Evolutionary conservation across 2,329 filamentous ascomycete species (phyloP).

Genomic region (Nigrospora sphaerica): DNA sequence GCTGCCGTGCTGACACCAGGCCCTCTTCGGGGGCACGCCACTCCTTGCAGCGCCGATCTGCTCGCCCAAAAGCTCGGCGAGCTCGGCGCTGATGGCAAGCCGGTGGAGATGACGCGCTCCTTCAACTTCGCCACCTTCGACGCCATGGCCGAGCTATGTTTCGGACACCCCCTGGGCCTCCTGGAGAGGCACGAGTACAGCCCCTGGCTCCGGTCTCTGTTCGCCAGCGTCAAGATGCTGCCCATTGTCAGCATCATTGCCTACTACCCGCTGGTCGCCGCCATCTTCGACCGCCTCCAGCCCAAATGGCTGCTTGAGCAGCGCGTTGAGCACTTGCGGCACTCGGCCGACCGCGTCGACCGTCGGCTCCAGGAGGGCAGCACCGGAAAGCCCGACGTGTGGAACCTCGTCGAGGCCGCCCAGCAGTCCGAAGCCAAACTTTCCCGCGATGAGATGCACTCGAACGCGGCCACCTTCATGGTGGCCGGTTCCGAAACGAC

Average conservation of each 20-base stretch:
- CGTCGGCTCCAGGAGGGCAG: conserved; percentile 12
- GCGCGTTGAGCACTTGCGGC: conserved; percentile 7
- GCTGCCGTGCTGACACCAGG: background rate
- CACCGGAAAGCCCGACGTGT: conserved; percentile 12
- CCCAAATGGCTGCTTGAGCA: conserved; percentile 10
- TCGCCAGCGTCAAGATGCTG: conserved; percentile 14
- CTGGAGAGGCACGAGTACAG: conserved; percentile 11
- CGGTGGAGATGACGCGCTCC: conserved; percentile 11
- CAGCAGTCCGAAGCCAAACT: conserved; percentile 7
- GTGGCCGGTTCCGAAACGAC: conserved; percentile 6
- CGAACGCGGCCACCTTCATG: conserved; percentile 7
- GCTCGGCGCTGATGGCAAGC: conserved; percentile 3
- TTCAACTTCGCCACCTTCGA: conserved; percentile 14
- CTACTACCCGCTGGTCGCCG: conserved; percentile 10
- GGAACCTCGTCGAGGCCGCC: conserved; percentile 11
- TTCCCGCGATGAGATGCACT: conserved; percentile 8
- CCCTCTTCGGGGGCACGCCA: too few species aligned
- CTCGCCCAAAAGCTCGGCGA: conserved; percentile 28
- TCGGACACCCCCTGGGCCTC: conserved; percentile 10
- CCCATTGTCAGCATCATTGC: conserved; percentile 9
- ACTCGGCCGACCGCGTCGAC: conserved; percentile 16
- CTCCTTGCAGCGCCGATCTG: conserved; percentile 17
- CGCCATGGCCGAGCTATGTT: conserved; percentile 13
- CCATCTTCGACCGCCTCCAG: conserved; percentile 10
- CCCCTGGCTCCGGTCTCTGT: conserved; percentile 12